Evolutionary conservation across 2,329 filamentous ascomycete species (phyloP), one percentile per base, ranked within the genome.

Genomic region (Diaporthe caulivora): DNA sequence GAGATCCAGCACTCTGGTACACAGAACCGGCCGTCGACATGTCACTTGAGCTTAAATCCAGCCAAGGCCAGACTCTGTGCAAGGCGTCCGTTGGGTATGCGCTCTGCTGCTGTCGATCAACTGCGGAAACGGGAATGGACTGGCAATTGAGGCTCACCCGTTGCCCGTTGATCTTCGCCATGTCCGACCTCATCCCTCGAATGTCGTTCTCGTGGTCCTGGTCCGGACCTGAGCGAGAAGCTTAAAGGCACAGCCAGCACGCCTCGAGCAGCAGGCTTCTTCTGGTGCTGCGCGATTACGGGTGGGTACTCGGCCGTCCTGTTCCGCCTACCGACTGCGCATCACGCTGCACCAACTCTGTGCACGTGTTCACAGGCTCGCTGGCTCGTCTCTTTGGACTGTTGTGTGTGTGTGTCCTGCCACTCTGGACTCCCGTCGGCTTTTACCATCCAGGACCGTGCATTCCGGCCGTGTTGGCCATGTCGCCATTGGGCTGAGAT

Each of bases 401-500:
- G 31, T 51, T 44, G 51, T 40, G 62, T 44, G 29, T n/a, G 55
- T 6, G 1, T 24, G 29, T 24, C 44, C 62, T 65, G 29, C 44
- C n/a, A 21, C 62, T 26, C 29, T 53, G 44, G 31, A 67, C n/a
- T 40, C n/a, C 62, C 62, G 62, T 53, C 62, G 31, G 44, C 47
- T 44, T 13, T 53, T 67, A 18, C 31, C 31, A 6, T 29, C 31
- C 62, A 51, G 62, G 62, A 34, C 62, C 62, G 62, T 67, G 62
- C 62, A 67, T 67, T n/a, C 62, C 13, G n/a, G 21, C 29, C 54
- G 11, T 42, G 31, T 2, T 44, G 58, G 47, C 44, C 13, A 62
- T 71, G 69, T 42, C 69, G 21, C 44, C 44, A 72, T 62, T 70
- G 64, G 53, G n/a, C 71, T 72, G 71, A 47, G 26, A 51, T 70